Evolutionary conservation across 257 asterid genomes (phyloP), one percentile per base, ranked within the genome.

Genomic region (Solanum arcanum): DNA sequence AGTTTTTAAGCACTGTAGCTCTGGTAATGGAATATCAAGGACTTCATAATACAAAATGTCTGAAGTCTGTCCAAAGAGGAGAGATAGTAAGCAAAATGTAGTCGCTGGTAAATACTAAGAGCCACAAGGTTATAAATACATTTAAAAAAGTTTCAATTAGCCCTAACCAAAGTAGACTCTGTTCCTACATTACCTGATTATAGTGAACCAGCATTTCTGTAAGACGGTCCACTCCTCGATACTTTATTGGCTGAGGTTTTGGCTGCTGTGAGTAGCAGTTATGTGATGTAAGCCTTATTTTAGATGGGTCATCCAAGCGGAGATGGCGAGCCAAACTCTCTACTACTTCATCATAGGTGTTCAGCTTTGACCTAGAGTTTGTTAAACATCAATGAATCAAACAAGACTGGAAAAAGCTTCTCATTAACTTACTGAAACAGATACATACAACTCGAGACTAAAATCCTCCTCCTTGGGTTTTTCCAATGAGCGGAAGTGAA

Each of bases 1-100:
- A 9, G 90, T 88, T 93, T 90, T 93, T 86, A 93, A 90, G 87
- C 90, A 88, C 91, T 94, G 93, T 87, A 94, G 72, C 91, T 93
- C 94, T 23, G 97, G 94, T 62, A 94, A 90, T 87, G 94, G 95
- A 83, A 93, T 92, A 86, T 94, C 97, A 90, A 94, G 90, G 88
- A 93, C 87, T 92, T 94, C 95, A 87, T 91, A 94, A 90, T 92
- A 94, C 89, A 94, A 86, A 90, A 93, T 85, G 90, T 94, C 93
- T 84, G 92, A 91, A 60, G 86, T 86, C 97, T 94, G 88, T 62
- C 88, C 47, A 86, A 87, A 88, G 86, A 56, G 74, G 20, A 44
- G 35, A 66, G 52, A 35, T 35, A 47, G 66, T 25, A 52, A 74
- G 75, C 9, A 87, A 70, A 27, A 59, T 47, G 52, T 44, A 59